Base-by-base conservation (phyloP, 148 eudicot genomes). In the Oxyria digyna region DNA sequence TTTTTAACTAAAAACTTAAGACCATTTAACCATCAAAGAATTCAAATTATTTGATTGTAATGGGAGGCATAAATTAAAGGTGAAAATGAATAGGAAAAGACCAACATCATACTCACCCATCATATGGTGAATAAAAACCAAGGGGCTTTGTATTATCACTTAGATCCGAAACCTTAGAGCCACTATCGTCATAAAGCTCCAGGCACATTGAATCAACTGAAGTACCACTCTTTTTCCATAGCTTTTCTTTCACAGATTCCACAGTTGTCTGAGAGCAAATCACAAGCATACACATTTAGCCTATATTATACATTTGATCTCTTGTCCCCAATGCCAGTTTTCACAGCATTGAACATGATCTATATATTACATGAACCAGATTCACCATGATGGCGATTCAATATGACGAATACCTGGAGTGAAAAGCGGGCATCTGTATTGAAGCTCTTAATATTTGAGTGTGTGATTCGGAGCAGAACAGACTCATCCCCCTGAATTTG, bases 141-240 rank as follows among this genome's bases (percentile, higher is more conserved):
- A 93, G 78, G 26, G 84, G 86, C 59, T 72, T 81, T 13, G 73
- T 67, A 78, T 88, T 81, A 70, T 90, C 87, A 67, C 70, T 74
- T n/a, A 93, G 76, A 50, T 71, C 78, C 8, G 87, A 71, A 74
- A 90, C 48, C 81, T 83, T 90, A 24, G 81, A 67, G 26, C 89
- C 87, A 37, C 76, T 77, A 2, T 93, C 92, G 81, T 93, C 97
- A 72, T 86, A 88, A 42, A 93, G 85, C 84, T 90, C 95, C 49
- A 93, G 89, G 45, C 75, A 67, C 98, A 93, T 93, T 46, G 98
- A 85, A 55, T 75, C 46, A 32, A 93, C 86, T 69, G 92, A 80
- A 81, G 98, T 90, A 21, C 98, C 98, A 78, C 90, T 86, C 81
- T 86, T 93, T 76, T 82, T 93, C 97, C 98, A 93, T 7, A 93